phyloP scores from a whole-genome alignment of 2,329 filamentous ascomycete species.

The Conoideocrella luteorostrata region DNA sequence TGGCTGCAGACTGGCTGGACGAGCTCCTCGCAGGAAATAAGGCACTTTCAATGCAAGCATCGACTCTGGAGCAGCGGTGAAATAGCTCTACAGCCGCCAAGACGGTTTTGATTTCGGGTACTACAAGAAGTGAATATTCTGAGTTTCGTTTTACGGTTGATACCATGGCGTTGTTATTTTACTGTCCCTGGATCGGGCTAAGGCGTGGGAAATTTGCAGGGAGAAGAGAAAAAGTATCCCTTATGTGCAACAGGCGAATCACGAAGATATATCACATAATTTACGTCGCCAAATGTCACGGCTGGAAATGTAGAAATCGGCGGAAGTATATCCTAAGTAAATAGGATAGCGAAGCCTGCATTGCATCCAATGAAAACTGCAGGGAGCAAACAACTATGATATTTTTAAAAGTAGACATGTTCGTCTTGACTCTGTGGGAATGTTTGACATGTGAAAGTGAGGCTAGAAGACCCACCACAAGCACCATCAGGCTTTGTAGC shows the following conservation, averaged over 20 bases:
- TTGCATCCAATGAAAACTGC: too few species aligned
- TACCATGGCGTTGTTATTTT: constrained; percentile 4
- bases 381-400: too few species aligned
- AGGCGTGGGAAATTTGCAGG: not conserved
- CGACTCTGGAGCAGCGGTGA: constrained; percentile 3
- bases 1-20: constrained; percentile 74
- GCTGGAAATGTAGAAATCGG: not conserved
- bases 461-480: too few species aligned
- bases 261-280: not conserved
- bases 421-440: too few species aligned
- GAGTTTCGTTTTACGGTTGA: not conserved
- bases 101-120: not conserved
- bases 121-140: not conserved
- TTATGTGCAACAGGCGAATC: not conserved
- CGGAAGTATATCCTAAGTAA: too few species aligned
- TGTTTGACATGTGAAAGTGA: too few species aligned
- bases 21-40: constrained; percentile 65
- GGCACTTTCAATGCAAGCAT: constrained; percentile 32
- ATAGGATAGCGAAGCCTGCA: not conserved
- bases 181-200: not conserved
- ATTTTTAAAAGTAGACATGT: too few species aligned
- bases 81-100: too few species aligned
- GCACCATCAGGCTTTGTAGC: too few species aligned
- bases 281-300: not conserved
- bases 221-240: not conserved